Base-by-base conservation (phyloP, 345 rosid species). In the Isatis tinctoria region DNA sequence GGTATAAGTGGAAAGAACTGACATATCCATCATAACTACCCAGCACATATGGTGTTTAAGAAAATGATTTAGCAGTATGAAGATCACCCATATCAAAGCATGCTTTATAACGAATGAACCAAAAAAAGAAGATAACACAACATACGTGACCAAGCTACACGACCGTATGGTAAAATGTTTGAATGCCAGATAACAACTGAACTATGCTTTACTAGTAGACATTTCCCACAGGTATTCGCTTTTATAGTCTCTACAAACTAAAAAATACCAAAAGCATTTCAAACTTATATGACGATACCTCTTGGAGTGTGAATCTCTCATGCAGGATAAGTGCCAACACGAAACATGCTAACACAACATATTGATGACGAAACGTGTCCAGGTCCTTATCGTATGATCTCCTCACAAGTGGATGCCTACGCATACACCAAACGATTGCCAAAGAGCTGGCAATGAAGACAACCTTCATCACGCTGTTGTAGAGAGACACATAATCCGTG, bases 341-440 rank as follows among this genome's bases (percentile, higher is more conserved):
- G 5, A 91, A 84, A 77, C 95, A 45, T 0, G 80, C 96, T 35
- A 74, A 77, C 32, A 84, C 60, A 39, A 94, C 85, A 60, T 84
- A 80, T 40, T 83, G 77, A 78, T 94, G 96, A 24, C 91, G 98
- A 80, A 91, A 94, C 1, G 97, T 94, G 73, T 94, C 98, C 1
- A 88, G 93, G 30, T 88, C 87, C 78, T 81, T 87, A 72, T 91
- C 95, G 58, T 94, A 91, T 17, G 97, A 81, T 8, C 85, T 91
- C 60, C 77, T 74, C 70, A 94, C 97, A 24, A 83, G 58, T 9
- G 80, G 85, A 71, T 94, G 90, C 79, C 77, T 51, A 79, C 96
- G 87, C 90, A 94, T 91, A 78, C 91, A 91, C 93, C 95, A 91
- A 51, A 94, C 93, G 45, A 94, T 89, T 3, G 98, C 96, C 37